Conservation (phyloP, 2,329 filamentous ascomycete genomes). For the Lecanoromycetidae sp. region DNA sequence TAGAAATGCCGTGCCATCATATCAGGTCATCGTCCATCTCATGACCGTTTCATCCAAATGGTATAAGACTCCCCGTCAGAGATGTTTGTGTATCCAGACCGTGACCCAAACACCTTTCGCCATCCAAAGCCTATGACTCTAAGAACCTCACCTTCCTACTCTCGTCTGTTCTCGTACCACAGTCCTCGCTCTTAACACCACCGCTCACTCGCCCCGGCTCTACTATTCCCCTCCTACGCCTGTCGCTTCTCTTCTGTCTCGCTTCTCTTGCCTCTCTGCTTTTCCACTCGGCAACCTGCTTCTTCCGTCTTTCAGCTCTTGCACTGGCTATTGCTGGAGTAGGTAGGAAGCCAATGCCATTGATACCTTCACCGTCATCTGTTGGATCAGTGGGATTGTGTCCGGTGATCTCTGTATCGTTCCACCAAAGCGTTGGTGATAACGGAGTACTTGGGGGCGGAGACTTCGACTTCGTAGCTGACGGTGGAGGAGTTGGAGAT, state of each 20-base stretch:
- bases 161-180: not conserved
- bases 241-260: constrained; percentile 43
- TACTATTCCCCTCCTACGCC: constrained; percentile 27
- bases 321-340: constrained; percentile 48
- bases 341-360: constrained; percentile 51
- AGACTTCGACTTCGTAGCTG: constrained; percentile 5
- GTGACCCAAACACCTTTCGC: no score
- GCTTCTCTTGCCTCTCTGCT: constrained; percentile 47
- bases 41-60: no score
- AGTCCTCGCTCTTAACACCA: not conserved
- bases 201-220: not conserved
- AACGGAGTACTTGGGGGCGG: not conserved
- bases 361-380: constrained; percentile 52
- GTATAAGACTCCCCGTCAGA: no score
- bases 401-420: constrained; percentile 50
- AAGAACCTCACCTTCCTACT: constrained; percentile 16
- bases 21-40: no score
- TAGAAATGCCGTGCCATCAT: no score
- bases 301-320: constrained; percentile 43
- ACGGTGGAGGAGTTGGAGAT: constrained; percentile 12
- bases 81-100: no score
- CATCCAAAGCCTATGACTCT: constrained; percentile 7
- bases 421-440: constrained; percentile 33
- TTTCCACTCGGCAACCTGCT: constrained; percentile 49
- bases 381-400: constrained; percentile 44